Evolutionary conservation across 2,329 filamentous ascomycete genomes (phyloP).

Genomic region (Monosporascus sp.): DNA sequence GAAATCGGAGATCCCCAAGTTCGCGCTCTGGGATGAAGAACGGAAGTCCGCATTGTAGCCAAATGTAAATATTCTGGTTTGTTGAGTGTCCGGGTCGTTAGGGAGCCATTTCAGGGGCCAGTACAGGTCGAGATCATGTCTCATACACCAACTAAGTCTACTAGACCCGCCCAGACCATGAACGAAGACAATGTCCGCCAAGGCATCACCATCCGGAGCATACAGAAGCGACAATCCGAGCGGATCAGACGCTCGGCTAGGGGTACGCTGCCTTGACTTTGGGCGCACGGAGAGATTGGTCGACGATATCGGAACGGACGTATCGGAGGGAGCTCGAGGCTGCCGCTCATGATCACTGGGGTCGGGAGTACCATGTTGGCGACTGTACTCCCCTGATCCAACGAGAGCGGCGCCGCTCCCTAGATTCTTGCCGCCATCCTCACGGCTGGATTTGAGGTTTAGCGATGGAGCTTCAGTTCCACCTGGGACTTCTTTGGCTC

Average conservation of each 20-base stretch:
- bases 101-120: conserved; percentile 8
- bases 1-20: conserved; percentile 4
- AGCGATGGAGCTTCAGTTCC: not conserved
- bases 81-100: not conserved
- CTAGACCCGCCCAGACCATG: conserved; percentile 7
- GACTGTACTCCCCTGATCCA: not conserved
- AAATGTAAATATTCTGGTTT: conserved; percentile 2
- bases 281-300: not conserved
- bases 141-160: conserved; percentile 9
- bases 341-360: too few species aligned
- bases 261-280: not conserved
- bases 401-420: not conserved
- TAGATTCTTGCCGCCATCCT: not conserved
- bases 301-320: too few species aligned
- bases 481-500: not conserved
- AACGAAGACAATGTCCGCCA: conserved; percentile 6
- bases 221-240: not conserved
- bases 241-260: not conserved
- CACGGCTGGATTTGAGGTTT: not conserved
- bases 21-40: not conserved
- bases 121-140: conserved; percentile 5
- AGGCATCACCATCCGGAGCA: not conserved
- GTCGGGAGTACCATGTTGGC: not conserved
- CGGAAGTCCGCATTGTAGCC: conserved; percentile 7
- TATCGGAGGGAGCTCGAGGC: not conserved